Base-by-base conservation (phyloP, 768 basidiomycete genomes). In the Boletus tomentosulus region DNA sequence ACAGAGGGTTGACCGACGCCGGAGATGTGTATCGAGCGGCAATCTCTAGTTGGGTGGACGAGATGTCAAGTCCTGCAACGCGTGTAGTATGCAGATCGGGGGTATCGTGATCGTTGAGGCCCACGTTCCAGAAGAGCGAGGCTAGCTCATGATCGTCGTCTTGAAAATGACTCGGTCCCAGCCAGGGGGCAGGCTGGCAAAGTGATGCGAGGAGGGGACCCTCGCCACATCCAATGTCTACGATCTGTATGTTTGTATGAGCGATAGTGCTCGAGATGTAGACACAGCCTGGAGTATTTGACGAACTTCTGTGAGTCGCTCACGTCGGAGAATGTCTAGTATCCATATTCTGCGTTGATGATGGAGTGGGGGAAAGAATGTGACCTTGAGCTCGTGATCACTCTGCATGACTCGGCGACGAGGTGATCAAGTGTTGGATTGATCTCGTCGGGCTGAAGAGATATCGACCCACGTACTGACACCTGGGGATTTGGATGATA, bases 171-270 rank as follows among this genome's bases (percentile, higher is more conserved):
- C 49, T 42, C 25, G 72, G 69, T n/a, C 73, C 37, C 25, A 86
- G 78, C 81, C 87, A 87, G 1, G 86, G 84, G 1, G 91, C 83
- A 0, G 92, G 86, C 62, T 88, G 84, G 58, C 81, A 81, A 11
- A 95, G 81, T 10, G 83, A 78, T 0, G 75, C 67, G 13, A 94
- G 79, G 8, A 94, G 76, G 37, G 83, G 75, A 22, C 92, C 92
- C 68, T 89, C 84, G 38, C 92, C 92, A 60, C 92, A 95, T 4
- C 92, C 92, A 27, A 92, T 74, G 61, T 95, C 92, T 46, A 92
- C 73, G 7, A 93, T 76, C 89, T 92, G 54, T 22, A 25, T 11
- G 24, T 28, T 48, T 27, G 48, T 43, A 44, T 57, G 48, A 46
- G 43, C 48, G 33, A 30, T 56, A 28, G 27, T 24, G 11, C 24